These are phyloP conservation scores for Athelia sp. DNA, from an alignment of 1,284 basidiomycete genomes.

Conservation along the genomic window DNA sequence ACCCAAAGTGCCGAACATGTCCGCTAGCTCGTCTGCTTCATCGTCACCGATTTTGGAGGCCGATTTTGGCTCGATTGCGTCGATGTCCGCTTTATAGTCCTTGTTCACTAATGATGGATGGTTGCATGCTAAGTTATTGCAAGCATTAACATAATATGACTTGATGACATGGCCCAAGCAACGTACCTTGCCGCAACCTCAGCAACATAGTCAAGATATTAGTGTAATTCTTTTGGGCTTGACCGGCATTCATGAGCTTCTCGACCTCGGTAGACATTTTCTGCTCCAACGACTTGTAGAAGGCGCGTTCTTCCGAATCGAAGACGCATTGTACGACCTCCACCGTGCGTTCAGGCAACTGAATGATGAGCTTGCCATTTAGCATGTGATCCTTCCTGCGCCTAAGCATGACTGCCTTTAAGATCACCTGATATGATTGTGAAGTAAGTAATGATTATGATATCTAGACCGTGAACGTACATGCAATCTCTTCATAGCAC, in stretches of 20 bases:
- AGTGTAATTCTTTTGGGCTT: conserved; percentile 70
- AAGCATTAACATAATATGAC: conserved; percentile 2
- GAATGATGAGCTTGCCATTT: conserved; percentile 85
- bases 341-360: conserved; percentile 75
- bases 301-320: conserved; percentile 69
- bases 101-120: conserved; percentile 81
- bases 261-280: conserved; percentile 73
- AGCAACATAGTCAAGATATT: conserved; percentile 82
- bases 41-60: conserved; percentile 48
- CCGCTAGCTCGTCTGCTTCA: conserved; percentile 75
- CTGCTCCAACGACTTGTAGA: conserved; percentile 77
- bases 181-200: conserved; percentile 81
- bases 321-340: conserved; percentile 73
- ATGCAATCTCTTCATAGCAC: conserved; percentile 83
- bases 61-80: conserved; percentile 64
- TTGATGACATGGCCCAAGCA: not conserved
- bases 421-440: conserved; percentile 54
- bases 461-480: conserved; percentile 29
- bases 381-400: conserved; percentile 80
- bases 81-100: conserved; percentile 67
- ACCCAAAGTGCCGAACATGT: conserved; percentile 68
- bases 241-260: conserved; percentile 56
- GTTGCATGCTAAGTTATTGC: conserved; percentile 66
- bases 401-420: conserved; percentile 88
- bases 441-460: not conserved